Conservation (phyloP, 2,329 filamentous ascomycete genomes). For the Colletotrichum magnum region DNA sequence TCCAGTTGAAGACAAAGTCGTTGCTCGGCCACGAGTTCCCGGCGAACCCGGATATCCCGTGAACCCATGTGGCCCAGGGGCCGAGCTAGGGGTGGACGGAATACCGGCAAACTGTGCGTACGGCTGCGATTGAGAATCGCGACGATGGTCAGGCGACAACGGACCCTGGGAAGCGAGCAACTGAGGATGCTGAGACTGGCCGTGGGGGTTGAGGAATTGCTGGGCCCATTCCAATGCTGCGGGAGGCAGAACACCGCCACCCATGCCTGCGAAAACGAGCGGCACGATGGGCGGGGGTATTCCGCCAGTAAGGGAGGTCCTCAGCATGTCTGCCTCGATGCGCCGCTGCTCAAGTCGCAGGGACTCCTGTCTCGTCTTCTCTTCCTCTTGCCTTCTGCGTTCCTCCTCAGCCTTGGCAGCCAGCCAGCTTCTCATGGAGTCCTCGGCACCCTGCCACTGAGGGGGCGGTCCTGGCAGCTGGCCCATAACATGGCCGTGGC, state of each 20-base stretch:
- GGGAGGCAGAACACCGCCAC: constrained; percentile 72
- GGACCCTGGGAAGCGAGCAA: constrained; percentile 65
- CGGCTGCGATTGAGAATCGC: constrained; percentile 63
- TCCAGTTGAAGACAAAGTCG: constrained; percentile 60
- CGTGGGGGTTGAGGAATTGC: constrained; percentile 70
- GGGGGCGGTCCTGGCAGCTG: constrained; percentile 75
- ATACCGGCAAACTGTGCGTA: constrained; percentile 60
- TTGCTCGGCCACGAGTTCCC: constrained; percentile 61
- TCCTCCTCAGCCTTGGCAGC: constrained; percentile 81
- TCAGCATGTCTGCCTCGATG: constrained; percentile 80
- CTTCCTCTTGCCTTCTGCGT: constrained; percentile 80
- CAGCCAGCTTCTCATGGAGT: constrained; percentile 80
- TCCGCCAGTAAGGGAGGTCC: constrained; percentile 76
- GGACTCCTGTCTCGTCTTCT: constrained; percentile 75
- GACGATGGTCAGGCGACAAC: constrained; percentile 67
- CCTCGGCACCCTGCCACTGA: constrained; percentile 77
- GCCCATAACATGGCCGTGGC: constrained; percentile 60
- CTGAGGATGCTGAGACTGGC: constrained; percentile 64
- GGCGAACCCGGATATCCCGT: constrained; percentile 65
- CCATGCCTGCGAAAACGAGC: constrained; percentile 81
- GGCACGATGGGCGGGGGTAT: constrained; percentile 83
- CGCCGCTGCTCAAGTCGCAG: constrained; percentile 79
- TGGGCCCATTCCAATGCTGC: constrained; percentile 77
- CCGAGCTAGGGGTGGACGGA: constrained; percentile 60
- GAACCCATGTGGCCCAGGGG: constrained; percentile 57